Conservation (phyloP, 805 yeast genomes). For the Ogataea trehalophila region DNA sequence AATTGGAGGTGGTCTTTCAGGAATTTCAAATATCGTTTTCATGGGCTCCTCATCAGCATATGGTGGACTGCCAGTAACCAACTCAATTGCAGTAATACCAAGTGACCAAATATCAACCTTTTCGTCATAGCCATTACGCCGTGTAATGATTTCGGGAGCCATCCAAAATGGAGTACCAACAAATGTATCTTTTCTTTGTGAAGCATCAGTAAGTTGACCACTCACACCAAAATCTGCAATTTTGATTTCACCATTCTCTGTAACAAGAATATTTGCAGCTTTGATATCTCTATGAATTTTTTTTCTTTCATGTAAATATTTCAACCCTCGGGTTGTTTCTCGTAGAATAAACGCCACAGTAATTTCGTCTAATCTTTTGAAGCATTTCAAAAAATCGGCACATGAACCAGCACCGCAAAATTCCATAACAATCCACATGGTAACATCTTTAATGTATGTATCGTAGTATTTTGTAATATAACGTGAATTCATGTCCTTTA, state of each 20-base stretch:
- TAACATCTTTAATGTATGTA: constrained; percentile 58
- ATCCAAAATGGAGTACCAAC: constrained; percentile 98
- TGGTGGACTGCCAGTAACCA: constrained; percentile 82
- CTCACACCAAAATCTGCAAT: constrained; percentile 93
- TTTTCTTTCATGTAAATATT: constrained; percentile 67
- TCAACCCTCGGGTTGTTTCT: constrained; percentile 65
- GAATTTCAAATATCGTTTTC: constrained; percentile 70
- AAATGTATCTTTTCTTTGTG: constrained; percentile 59
- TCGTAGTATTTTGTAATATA: constrained; percentile 63
- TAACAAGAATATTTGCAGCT: constrained; percentile 80
- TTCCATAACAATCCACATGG: constrained; percentile 91
- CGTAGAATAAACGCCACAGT: constrained; percentile 57
- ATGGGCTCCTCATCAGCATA: constrained; percentile 66
- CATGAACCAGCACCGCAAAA: constrained; percentile 95
- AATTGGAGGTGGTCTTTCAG: constrained; percentile 58
- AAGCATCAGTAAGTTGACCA: constrained; percentile 64
- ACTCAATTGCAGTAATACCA: constrained; percentile 88
- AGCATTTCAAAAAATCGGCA: constrained; percentile 60
- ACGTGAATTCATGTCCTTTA: constrained; percentile 61
- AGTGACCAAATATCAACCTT: constrained; percentile 95
- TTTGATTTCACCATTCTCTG: constrained; percentile 65
- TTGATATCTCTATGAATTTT: constrained; percentile 89
- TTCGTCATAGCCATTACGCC: constrained; percentile 61
- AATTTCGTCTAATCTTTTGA: constrained; percentile 51
- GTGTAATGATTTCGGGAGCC: constrained; percentile 91